Evolutionary conservation across 768 basidiomycete genomes (phyloP), one percentile per base, ranked within the genome.

Genomic region (Udeniomyces megalosporus): DNA sequence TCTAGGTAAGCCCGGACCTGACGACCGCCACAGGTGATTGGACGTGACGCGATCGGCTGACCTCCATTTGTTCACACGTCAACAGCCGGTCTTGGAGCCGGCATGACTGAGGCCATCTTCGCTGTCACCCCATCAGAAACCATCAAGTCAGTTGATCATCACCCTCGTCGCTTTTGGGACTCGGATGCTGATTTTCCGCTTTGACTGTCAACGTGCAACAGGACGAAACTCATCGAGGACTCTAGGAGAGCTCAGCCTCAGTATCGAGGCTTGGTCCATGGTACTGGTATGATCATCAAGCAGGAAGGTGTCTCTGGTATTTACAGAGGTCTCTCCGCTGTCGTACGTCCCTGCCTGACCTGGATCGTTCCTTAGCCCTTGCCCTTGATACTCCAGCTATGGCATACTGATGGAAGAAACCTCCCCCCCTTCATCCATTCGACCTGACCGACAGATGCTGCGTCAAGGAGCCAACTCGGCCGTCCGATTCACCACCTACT

Each of bases 121-220:
- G 93, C 93, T 1, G 93, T 99, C 3, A 97, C 93, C 0, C 93
- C 93, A 2, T 91, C 88, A 14, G 93, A 99, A 73, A 97, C 93
- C 0, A 95, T 97, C 78, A 99, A 99, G 93, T 92, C 52, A 46
- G 24, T 45, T 49, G 8, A 24, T 32, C 29, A 38, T 29, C 47
- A 14, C 12, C 46, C 24, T 22, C 26, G 38, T 42, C 32, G 24
- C 42, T 47, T 22, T n/a, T n/a, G n/a, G 4, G n/a, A 24, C 28
- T 17, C 29, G 26, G 8, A 58, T 5, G 45, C 14, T 28, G 15
- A 12, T 44, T 44, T n/a, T 0, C 10, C 1, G 20, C 26, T 28
- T 26, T 34, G 29, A 32, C 51, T 56, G 17, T 31, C 38, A 8
- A 42, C 38, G 10, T 42, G 10, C 66, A n/a, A n/a, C n/a, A 97